These are phyloP conservation scores for Beauveria brongniartii DNA, from an alignment of 2,329 filamentous ascomycete genomes.

Conservation along the genomic window DNA sequence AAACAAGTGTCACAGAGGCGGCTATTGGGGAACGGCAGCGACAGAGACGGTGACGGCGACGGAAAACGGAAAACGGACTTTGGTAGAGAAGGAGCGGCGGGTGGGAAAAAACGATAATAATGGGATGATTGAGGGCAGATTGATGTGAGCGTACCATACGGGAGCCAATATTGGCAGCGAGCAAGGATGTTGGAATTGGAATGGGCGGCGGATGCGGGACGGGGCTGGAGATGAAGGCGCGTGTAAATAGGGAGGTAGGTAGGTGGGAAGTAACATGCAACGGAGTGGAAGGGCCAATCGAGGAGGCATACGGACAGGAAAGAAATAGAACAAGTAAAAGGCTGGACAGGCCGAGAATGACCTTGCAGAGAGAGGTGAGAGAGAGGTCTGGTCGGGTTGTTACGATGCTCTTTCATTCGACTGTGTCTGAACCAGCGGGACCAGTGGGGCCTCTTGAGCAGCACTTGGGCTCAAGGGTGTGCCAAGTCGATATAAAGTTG, in stretches of 20 bases:
- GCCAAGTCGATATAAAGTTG: slow-evolving; percentile 26
- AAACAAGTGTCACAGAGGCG: neutral
- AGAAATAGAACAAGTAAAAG: neutral
- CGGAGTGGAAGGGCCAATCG: neutral
- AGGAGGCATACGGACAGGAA: neutral
- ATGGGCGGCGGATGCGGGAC: neutral
- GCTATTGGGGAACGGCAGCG: neutral
- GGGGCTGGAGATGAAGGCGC: neutral
- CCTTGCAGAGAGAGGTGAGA: neutral
- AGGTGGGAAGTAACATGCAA: neutral
- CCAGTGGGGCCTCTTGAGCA: slow-evolving; percentile 27
- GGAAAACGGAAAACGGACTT: neutral
- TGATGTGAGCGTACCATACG: neutral
- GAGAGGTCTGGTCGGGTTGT: slow-evolving; percentile 13
- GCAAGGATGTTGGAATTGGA: slow-evolving; percentile 1
- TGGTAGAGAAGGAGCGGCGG: neutral
- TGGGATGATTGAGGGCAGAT: neutral
- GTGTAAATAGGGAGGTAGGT: neutral
- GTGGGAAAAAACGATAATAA: neutral
- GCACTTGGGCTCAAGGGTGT: slow-evolving; percentile 24
- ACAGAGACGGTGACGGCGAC: neutral
- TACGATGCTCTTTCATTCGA: slow-evolving; percentile 30
- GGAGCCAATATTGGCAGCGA: neutral
- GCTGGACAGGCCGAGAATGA: neutral
- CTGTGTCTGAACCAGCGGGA: slow-evolving; percentile 31